Evolutionary conservation across 257 asterid genomes (phyloP).

Genomic region (Solanum gandarillasii): DNA sequence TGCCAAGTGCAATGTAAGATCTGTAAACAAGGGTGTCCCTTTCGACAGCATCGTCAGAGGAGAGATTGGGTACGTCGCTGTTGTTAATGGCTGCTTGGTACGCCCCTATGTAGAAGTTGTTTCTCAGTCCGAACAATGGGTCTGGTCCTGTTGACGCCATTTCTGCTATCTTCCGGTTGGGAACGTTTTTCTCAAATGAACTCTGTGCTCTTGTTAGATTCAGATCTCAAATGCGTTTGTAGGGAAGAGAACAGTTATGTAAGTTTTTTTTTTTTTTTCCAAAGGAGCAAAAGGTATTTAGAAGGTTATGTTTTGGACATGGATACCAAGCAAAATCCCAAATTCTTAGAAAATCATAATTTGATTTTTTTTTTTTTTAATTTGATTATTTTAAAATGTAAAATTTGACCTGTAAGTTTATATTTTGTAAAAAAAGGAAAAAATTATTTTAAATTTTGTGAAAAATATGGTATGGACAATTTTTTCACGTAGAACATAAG

Average conservation of each 20-base stretch:
- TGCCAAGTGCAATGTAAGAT: constrained; percentile 84
- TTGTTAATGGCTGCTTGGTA: constrained; percentile 94
- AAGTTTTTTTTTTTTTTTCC: too few relatives aligned
- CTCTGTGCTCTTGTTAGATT: not conserved
- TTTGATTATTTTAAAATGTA: too few relatives aligned
- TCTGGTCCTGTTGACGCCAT: constrained; percentile 70
- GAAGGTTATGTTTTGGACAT: not conserved
- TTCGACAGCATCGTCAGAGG: constrained; percentile 66
- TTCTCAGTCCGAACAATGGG: constrained; percentile 69
- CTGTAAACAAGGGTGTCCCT: constrained; percentile 74
- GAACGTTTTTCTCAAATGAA: not conserved
- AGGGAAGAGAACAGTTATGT: not conserved
- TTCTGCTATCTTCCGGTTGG: not conserved
- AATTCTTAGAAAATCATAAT: too few relatives aligned
- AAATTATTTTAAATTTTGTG: too few relatives aligned
- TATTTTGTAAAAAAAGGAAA: too few relatives aligned
- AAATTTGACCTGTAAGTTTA: too few relatives aligned
- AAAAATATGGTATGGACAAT: too few relatives aligned
- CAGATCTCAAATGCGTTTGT: not conserved
- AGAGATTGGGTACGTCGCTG: constrained; percentile 82
- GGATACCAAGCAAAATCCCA: too few relatives aligned
- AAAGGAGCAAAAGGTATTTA: not conserved
- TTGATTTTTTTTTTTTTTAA: too few relatives aligned
- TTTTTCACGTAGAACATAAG: too few relatives aligned
- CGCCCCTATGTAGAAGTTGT: constrained; percentile 86